These are phyloP conservation scores for Aspergillus ruber DNA, from an alignment of 2,329 filamentous ascomycete species.

Conservation along the genomic window DNA sequence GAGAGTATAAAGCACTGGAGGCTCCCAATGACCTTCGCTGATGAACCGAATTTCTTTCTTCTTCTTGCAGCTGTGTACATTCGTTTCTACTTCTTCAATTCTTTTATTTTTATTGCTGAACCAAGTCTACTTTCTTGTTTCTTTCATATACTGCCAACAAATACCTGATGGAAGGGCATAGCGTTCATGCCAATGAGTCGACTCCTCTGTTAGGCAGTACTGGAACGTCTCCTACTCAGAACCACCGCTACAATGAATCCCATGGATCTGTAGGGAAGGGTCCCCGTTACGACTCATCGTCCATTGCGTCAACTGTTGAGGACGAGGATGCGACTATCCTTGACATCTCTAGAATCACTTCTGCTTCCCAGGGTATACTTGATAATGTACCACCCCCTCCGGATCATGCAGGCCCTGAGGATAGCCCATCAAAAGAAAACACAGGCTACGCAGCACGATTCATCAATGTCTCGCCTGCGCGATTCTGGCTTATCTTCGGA, in stretches of 20 bases:
- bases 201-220: constrained; percentile 11
- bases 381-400: constrained; percentile 15
- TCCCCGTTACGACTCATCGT: constrained; percentile 3
- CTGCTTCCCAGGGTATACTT: constrained; percentile 20
- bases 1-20: no score
- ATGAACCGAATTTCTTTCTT: no score
- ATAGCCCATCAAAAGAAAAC: constrained; percentile 5
- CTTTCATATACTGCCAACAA: no score
- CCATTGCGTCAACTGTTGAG: constrained; percentile 4
- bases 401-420: constrained; percentile 7
- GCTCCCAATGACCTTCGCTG: no score
- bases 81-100: no score
- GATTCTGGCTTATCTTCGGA: constrained; percentile 59
- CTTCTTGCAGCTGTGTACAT: no score
- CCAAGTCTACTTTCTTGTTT: no score
- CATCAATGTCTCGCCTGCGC: constrained; percentile 32
- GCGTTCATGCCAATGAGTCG: constrained; percentile 7
- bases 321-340: constrained; percentile 16
- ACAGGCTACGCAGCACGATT: constrained; percentile 26
- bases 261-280: not conserved
- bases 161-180: no score
- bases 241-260: no score
- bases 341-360: constrained; percentile 19
- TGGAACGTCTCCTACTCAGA: no score
- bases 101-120: no score